These are phyloP conservation scores for Colletotrichum aenigma DNA, from an alignment of 2,329 filamentous ascomycete genomes.

Conservation along the genomic window DNA sequence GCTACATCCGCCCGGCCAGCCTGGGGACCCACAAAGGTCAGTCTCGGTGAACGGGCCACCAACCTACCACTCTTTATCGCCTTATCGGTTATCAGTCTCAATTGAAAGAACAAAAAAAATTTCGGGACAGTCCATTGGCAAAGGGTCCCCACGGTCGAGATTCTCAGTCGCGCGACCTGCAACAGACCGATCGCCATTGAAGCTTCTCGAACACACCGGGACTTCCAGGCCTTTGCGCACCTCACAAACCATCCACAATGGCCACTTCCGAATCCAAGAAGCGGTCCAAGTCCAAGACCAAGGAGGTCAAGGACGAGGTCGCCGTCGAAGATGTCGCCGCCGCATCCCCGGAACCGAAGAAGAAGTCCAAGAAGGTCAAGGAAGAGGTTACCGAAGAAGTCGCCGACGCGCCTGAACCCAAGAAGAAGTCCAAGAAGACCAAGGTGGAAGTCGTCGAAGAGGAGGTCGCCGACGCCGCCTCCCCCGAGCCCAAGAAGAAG, in stretches of 20 bases:
- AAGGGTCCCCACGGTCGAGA: background rate
- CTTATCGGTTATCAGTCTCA: slow-evolving; percentile 15
- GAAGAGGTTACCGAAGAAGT: background rate
- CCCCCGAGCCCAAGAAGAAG: background rate
- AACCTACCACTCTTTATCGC: background rate
- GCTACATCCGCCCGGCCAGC: background rate
- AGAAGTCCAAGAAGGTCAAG: background rate
- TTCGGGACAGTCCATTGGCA: background rate
- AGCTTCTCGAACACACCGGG: background rate
- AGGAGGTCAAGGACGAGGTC: background rate
- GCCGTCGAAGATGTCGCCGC: background rate
- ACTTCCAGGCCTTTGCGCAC: background rate
- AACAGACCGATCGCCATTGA: background rate
- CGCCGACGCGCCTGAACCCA: background rate
- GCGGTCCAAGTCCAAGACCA: background rate
- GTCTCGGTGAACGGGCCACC: background rate
- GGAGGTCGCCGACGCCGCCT: slow-evolving; percentile 77
- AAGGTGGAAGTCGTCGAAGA: slow-evolving; percentile 69
- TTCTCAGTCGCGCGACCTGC: background rate
- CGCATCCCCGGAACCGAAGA: background rate
- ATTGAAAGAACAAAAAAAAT: background rate
- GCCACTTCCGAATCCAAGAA: background rate
- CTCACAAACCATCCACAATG: background rate
- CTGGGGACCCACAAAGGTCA: background rate
- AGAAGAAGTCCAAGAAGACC: slow-evolving; percentile 64